Conservation (phyloP, 192 early-diverging fungal genomes). For the Linnemannia elongata region DNA sequence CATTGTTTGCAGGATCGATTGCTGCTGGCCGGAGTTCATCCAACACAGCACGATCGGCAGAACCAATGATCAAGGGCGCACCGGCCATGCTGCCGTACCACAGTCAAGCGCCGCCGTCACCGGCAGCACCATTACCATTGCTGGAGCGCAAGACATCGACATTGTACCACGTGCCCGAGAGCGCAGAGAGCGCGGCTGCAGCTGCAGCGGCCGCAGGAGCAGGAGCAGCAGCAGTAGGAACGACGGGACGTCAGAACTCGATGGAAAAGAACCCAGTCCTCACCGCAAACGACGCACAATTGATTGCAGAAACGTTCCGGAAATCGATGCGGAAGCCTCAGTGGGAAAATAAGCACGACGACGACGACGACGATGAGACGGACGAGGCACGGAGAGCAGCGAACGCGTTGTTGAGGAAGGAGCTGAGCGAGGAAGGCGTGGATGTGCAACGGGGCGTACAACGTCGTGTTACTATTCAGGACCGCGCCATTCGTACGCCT, state of each 20-base stretch:
- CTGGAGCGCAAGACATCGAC: slow-evolving; percentile 28
- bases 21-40: slow-evolving; percentile 33
- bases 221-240: background rate
- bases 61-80: slow-evolving; percentile 38
- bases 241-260: background rate
- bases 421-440: slow-evolving; percentile 48
- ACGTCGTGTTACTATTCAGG: slow-evolving; percentile 47
- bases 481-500: slow-evolving; percentile 9
- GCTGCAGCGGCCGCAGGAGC: background rate
- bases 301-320: slow-evolving; percentile 53
- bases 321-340: slow-evolving; percentile 52
- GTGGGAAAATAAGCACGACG: slow-evolving; percentile 22
- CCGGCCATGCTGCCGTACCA: slow-evolving; percentile 21
- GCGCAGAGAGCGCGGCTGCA: background rate
- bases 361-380: slow-evolving; percentile 17
- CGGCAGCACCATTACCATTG: slow-evolving; percentile 16
- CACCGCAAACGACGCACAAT: slow-evolving; percentile 30
- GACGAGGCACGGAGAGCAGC: slow-evolving; percentile 32
- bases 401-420: slow-evolving; percentile 34
- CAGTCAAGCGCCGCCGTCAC: background rate
- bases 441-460: slow-evolving; percentile 50
- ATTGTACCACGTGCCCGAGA: background rate
- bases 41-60: slow-evolving; percentile 42
- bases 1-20: slow-evolving; percentile 16
- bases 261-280: slow-evolving; percentile 14